Percentiles rank a stretch among this genome's conserved stretches.
Evolutionary conservation across 441 rosid genomes (phyloP).

Genomic region (Pelargonium myrrhifolium): DNA sequence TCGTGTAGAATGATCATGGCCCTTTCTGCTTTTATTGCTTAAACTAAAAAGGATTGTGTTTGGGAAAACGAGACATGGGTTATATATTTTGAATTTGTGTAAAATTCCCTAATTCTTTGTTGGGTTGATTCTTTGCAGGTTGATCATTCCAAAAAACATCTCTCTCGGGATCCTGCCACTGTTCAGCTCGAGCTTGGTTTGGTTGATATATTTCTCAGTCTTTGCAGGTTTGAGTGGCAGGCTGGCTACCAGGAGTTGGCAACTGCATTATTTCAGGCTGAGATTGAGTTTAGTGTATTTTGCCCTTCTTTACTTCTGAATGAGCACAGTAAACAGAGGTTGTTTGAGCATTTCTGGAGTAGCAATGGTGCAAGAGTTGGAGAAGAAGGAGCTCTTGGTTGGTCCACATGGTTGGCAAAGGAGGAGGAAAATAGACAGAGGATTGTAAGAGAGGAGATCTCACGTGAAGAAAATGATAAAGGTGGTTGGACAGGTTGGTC

Average conservation of each 20-base stretch:
- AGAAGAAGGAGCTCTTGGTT: constrained; percentile 87
- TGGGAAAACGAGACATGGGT: not conserved
- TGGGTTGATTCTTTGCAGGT: constrained; percentile 43
- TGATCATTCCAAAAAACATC: constrained; percentile 34
- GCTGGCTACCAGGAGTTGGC: constrained; percentile 82
- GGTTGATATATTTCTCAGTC: constrained; percentile 76
- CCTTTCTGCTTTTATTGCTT: not conserved
- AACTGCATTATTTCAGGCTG: constrained; percentile 85
- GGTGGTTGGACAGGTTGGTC: constrained; percentile 99
- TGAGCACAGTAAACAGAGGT: constrained; percentile 70
- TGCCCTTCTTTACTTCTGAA: constrained; percentile 63
- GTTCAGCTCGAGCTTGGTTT: constrained; percentile 66
- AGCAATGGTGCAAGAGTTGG: constrained; percentile 80
- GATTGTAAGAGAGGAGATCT: constrained; percentile 50
- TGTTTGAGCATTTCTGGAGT: constrained; percentile 93
- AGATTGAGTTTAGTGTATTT: constrained; percentile 79
- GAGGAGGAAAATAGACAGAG: constrained; percentile 86
- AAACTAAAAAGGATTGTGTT: not conserved
- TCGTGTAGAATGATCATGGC: not conserved
- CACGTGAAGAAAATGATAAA: constrained; percentile 37
- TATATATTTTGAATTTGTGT: not conserved
- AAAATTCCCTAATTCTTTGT: not conserved
- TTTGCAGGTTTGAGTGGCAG: constrained; percentile 93
- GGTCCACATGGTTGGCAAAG: constrained; percentile 85
- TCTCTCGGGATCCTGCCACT: constrained; percentile 33